A percentile compares a stretch with the other conserved stretches of the same genome.
These are phyloP conservation scores for Styphnolobium japonicum DNA, from an alignment of 306 rosid species.

Conservation along the genomic window DNA sequence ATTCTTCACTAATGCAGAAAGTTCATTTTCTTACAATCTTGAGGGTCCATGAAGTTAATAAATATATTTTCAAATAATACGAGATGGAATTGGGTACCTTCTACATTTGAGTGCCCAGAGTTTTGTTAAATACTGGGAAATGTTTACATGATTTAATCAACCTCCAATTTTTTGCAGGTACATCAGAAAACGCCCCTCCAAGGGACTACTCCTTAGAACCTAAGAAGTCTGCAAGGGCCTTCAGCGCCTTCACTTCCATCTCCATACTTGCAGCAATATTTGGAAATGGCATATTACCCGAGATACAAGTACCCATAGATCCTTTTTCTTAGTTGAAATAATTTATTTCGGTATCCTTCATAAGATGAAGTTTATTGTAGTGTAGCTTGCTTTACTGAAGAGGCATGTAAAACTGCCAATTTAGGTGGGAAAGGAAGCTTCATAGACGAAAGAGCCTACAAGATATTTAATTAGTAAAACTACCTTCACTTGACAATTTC, in stretches of 20 bases:
- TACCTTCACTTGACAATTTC: too few relatives aligned
- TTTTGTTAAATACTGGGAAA: neutral
- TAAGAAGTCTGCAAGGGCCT: slow-evolving; percentile 37
- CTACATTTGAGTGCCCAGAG: neutral
- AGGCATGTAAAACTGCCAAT: neutral
- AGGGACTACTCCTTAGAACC: slow-evolving; percentile 59
- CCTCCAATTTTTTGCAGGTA: slow-evolving; percentile 29
- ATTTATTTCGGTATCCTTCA: neutral
- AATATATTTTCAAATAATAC: neutral
- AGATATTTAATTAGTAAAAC: too few relatives aligned
- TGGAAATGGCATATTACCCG: slow-evolving; percentile 81
- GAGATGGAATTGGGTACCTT: neutral
- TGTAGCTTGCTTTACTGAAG: neutral
- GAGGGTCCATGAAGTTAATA: too few relatives aligned
- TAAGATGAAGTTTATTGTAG: neutral
- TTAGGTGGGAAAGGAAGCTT: neutral
- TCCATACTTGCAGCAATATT: slow-evolving; percentile 70
- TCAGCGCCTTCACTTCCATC: slow-evolving; percentile 71
- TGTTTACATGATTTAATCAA: neutral
- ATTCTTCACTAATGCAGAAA: too few relatives aligned
- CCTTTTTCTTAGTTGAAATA: neutral
- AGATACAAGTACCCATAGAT: slow-evolving; percentile 56
- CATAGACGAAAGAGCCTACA: neutral
- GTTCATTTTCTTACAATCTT: too few relatives aligned
- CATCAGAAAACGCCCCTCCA: slow-evolving; percentile 36